Base-by-base conservation (phyloP, 2,329 filamentous ascomycete genomes). In the Alternaria atra region DNA sequence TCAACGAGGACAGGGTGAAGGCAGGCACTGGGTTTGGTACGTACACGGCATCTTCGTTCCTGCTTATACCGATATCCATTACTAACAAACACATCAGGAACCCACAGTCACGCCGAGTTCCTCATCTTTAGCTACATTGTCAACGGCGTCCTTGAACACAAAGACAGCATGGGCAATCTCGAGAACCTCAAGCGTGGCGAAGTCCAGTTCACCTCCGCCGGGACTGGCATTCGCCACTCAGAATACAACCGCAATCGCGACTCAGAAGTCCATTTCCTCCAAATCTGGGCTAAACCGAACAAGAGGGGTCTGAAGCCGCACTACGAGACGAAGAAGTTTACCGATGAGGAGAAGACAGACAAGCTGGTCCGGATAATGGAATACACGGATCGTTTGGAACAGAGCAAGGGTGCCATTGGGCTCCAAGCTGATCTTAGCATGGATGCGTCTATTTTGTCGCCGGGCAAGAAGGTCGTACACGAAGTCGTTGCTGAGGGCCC, bases 121-220 rank as follows among this genome's bases (percentile, higher is more conserved):
- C 91, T 96, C 79, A 97, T 97, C 80, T 96, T 94, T 84, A 90
- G 86, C 74, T 95, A 97, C 80, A 90, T 96, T 72, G 84, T 97
- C n/a, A 87, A 84, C 47, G 93, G 93, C 65, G 91, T 94, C 80
- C 86, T 97, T 64, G 94, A 93, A 48, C 93, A 97, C 82, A 90
- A 92, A 48, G 93, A 97, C 80, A 91, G 87, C 62, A 94, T 96
- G 89, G 86, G 92, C 69, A 87, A 84, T 55, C 73, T 84, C 8
- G 82, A 87, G 77, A 92, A 89, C 79, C 90, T 97, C 83, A 86
- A 86, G 72, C 84, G 92, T 37, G 92, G 92, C 12, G 92, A 96
- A 77, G 91, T 97, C 44, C 93, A 97, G 74, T 97, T 96, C 79
- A 97, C 93, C 9, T 93, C 90, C 13, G 93, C 91, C n/a, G 93